A percentile compares a stretch with the other conserved stretches of the same genome.
These are phyloP conservation scores for Ophiostoma populinum DNA, from an alignment of 2,329 filamentous ascomycete species.

Conservation along the genomic window DNA sequence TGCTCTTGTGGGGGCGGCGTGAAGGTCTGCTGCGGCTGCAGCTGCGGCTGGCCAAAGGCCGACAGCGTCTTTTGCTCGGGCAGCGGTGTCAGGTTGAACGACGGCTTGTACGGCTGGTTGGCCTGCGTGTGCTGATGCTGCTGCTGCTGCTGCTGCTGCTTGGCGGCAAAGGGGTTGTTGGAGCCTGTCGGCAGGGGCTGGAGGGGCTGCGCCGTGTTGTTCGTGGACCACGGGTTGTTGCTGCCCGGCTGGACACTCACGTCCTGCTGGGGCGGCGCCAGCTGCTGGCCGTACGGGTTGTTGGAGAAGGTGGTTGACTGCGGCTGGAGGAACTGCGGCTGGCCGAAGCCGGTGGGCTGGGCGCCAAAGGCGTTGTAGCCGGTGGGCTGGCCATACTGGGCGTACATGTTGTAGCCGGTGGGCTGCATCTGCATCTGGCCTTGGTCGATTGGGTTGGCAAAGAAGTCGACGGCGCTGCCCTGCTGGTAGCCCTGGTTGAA, in stretches of 20 bases:
- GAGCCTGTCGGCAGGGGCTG: conserved; percentile 81
- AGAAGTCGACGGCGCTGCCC: conserved; percentile 90
- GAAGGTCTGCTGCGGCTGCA: conserved; percentile 12
- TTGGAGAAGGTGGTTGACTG: conserved; percentile 16
- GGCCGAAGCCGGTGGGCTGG: conserved; percentile 47
- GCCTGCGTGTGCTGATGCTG: too few relatives aligned
- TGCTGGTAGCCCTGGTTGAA: conserved; percentile 97
- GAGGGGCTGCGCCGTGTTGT: conserved; percentile 44
- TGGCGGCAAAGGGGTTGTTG: conserved; percentile 79
- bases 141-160: conserved; percentile 4
- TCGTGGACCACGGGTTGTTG: conserved; percentile 87
- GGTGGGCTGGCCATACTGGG: conserved; percentile 32
- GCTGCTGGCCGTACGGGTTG: conserved; percentile 22
- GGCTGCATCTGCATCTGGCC: conserved; percentile 61
- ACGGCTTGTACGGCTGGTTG: conserved; percentile 32
- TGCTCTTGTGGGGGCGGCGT: conserved; percentile 16
- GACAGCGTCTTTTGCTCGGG: conserved; percentile 70
- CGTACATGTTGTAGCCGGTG: conserved; percentile 50
- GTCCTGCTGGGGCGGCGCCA: conserved; percentile 26
- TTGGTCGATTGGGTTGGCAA: conserved; percentile 81
- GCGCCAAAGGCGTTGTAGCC: too few relatives aligned
- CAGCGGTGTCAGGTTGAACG: conserved; percentile 54
- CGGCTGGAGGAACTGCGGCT: conserved; percentile 23
- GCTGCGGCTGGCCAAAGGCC: conserved; percentile 32
- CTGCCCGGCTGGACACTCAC: conserved; percentile 60